These are phyloP conservation scores for Candida montana DNA, from an alignment of 805 yeast species.

Conservation along the genomic window DNA sequence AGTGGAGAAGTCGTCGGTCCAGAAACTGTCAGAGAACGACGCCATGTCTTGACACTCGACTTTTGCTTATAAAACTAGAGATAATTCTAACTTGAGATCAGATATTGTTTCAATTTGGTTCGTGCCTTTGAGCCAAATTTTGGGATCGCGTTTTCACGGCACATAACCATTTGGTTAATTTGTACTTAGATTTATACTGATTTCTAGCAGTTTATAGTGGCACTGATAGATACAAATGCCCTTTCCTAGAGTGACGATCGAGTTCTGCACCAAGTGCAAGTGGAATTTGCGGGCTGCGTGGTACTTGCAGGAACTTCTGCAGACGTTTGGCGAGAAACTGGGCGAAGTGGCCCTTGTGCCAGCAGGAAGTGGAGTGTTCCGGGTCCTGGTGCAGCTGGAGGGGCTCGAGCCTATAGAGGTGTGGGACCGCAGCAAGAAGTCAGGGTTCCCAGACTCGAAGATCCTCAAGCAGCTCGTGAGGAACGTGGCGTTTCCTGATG, in stretches of 20 bases:
- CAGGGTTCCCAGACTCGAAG: slow-evolving; percentile 87
- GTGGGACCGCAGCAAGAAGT: slow-evolving; percentile 59
- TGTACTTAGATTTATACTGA: too few species aligned
- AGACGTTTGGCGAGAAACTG: slow-evolving; percentile 60
- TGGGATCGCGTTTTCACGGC: too few species aligned
- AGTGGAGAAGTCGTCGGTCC: slow-evolving; percentile 64
- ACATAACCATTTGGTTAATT: too few species aligned
- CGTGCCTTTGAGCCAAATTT: too few species aligned
- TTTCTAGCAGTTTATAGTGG: too few species aligned
- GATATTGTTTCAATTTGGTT: too few species aligned
- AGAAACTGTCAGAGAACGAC: slow-evolving; percentile 70
- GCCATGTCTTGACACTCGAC: slow-evolving; percentile 33
- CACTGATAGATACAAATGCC: not conserved
- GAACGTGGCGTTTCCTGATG: slow-evolving; percentile 49
- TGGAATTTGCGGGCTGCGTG: slow-evolving; percentile 88
- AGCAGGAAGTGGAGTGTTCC: slow-evolving; percentile 51
- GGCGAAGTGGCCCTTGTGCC: slow-evolving; percentile 53
- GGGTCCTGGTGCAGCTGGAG: slow-evolving; percentile 41
- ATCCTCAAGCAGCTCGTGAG: slow-evolving; percentile 64
- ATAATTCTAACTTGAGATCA: too few species aligned
- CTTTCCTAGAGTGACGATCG: slow-evolving; percentile 61
- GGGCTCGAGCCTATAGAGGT: slow-evolving; percentile 30
- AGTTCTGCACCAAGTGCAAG: slow-evolving; percentile 77
- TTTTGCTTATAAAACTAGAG: too few species aligned
- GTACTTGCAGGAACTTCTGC: slow-evolving; percentile 82